Evolutionary conservation across 2,329 filamentous ascomycete genomes (phyloP), one percentile per base, ranked within the genome.

Genomic region (Boeremia exigua): DNA sequence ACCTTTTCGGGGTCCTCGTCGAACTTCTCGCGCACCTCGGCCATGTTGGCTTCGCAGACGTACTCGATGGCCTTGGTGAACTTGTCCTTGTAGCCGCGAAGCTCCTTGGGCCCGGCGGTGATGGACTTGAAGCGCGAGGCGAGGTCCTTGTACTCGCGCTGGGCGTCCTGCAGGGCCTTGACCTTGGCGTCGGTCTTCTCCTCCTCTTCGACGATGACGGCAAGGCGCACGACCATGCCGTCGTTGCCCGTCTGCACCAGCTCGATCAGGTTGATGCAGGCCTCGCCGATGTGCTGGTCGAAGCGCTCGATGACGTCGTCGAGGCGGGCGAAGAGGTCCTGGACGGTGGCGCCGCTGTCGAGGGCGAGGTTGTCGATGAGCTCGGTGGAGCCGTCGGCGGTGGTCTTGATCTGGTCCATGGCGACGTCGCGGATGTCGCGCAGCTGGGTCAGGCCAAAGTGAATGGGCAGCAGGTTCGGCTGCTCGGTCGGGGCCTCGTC

Each of bases 181-280:
- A 96, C 92, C 63, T 93, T 90, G 76, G 91, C 90, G 74, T 99
- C 95, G 69, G 93, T 96, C 82, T 93, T 95, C 80, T 99, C 95
- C 76, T 99, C 95, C 29, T 93, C 92, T 73, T 96, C 90, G 60
- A 99, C 93, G 52, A 99, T 88, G 58, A 98, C 84, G 9, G 94
- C 95, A 60, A 99, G 84, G 39, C 95, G 86, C 42, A 98, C 95
- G 11, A 99, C 91, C 70, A 98, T 83, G 32, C 91, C 89, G 62
- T 91, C 89, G 71, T 97, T 96, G 59, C 93, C 93, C 36, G 88
- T 84, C 66, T 95, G 88, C 23, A 99, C 88, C 32, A 98, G 82
- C 59, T 88, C 89, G 66, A 99, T 95, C 55, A 99, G 81, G 70
- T 95, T 96, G 76, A 96, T 86, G 60, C 93, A 96, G 42, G 96